A percentile compares a stretch with the other conserved stretches of the same genome.
These are phyloP conservation scores for Gynandropsis gynandra DNA, from an alignment of 345 rosid genomes.

Conservation along the genomic window DNA sequence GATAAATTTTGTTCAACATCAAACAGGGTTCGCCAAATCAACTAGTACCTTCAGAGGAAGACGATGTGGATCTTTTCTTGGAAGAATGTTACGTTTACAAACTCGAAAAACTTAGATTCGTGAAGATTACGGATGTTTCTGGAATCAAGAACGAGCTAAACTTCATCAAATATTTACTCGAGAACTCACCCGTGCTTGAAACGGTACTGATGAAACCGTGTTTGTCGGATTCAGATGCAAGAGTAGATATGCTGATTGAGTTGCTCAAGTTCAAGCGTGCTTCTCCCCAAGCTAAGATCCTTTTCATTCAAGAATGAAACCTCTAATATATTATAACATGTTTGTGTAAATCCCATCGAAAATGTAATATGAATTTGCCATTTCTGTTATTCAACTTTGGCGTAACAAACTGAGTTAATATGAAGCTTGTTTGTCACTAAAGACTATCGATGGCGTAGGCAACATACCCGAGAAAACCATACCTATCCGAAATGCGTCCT, in stretches of 20 bases:
- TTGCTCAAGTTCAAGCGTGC: constrained; percentile 65
- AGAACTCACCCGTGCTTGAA: constrained; percentile 59
- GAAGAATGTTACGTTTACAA: constrained; percentile 44
- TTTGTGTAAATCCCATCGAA: constrained; percentile 1
- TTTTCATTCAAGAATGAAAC: constrained; percentile 51
- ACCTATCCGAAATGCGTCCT: too few species aligned
- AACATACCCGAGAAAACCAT: too few species aligned
- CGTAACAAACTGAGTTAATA: too few species aligned
- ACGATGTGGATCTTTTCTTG: constrained; percentile 50
- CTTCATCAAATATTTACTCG: constrained; percentile 66
- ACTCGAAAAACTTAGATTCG: constrained; percentile 44
- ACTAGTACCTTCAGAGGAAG: constrained; percentile 41
- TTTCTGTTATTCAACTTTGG: too few species aligned
- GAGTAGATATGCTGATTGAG: constrained; percentile 59
- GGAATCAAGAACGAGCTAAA: constrained; percentile 79
- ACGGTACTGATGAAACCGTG: constrained; percentile 48
- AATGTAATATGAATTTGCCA: too few species aligned
- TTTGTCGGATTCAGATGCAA: constrained; percentile 42
- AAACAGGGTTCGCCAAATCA: constrained; percentile 58
- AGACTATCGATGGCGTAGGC: too few species aligned
- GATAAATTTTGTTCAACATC: not conserved
- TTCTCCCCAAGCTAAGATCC: constrained; percentile 61
- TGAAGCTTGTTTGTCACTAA: too few species aligned
- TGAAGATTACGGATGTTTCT: constrained; percentile 64
- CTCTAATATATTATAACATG: constrained; percentile 3